phyloP scores from a whole-genome alignment of 1,284 basidiomycete species.

The Irpex rosettiformis region DNA sequence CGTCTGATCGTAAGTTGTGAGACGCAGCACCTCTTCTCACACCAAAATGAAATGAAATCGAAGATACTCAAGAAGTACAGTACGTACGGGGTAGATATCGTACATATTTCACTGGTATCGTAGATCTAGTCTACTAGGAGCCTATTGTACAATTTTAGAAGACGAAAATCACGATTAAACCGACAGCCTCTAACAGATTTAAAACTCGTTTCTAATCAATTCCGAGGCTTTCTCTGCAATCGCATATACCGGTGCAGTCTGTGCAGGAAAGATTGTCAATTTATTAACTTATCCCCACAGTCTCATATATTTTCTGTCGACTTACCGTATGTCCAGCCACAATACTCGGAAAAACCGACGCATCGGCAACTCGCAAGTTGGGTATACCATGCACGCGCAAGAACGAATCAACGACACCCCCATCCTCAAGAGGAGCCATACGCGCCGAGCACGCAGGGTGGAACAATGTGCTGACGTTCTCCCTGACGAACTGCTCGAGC shows the following conservation, averaged over 20 bases:
- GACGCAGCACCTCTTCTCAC: no score
- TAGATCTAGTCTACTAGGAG: no score
- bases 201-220: slow-evolving; percentile 38
- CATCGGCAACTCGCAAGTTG: slow-evolving; percentile 55
- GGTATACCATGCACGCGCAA: slow-evolving; percentile 36
- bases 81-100: no score
- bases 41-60: no score
- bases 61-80: no score
- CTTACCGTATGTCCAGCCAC: slow-evolving; percentile 62
- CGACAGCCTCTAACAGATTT: no score
- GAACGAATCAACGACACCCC: slow-evolving; percentile 36
- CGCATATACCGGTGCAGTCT: slow-evolving; percentile 58
- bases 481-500: slow-evolving; percentile 34
- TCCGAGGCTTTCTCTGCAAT: slow-evolving; percentile 65
- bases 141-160: no score
- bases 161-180: no score
- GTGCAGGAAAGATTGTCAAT: slow-evolving; percentile 4
- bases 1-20: no score
- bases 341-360: slow-evolving; percentile 54
- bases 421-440: slow-evolving; percentile 49
- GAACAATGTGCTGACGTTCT: slow-evolving; percentile 54
- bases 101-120: no score
- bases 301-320: slow-evolving; percentile 1
- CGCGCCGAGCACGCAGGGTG: slow-evolving; percentile 57
- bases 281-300: background rate